Base-by-base conservation (phyloP, 75 land plant species). In the Isoetes taiwanensis region DNA sequence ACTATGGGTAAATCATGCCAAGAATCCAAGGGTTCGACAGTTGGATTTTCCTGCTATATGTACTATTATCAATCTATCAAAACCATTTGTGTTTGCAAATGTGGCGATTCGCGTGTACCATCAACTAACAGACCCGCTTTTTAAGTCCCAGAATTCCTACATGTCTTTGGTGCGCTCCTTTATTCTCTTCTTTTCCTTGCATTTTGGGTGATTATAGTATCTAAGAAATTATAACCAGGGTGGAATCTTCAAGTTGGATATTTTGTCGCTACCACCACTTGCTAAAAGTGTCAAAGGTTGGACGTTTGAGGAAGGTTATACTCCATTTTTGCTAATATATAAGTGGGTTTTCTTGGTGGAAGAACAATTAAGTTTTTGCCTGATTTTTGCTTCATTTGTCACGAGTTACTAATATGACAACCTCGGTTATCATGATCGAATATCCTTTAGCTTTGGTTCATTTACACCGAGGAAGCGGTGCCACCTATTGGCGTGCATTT, bases 111-210 rank as follows among this genome's bases (percentile, higher is more conserved):
- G 74, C 16, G 14, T 58, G 32, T 66, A 57, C 16, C 74, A 71
- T 40, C 68, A 65, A 50, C 21, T 59, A 14, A 48, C 52, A 21
- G 59, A 65, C 34, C 74, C 74, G 52, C 57, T 52, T 27, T 58
- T 41, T 20, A 34, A 38, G 8, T 59, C 74, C 21, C 28, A 52
- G 31, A 52, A 71, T 58, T 23, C 31, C 3, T 71, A 52, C 63
- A 59, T 58, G 53, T 41, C 74, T 11, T 35, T 71, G 68, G 74
- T 71, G n/a, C n/a, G n/a, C n/a, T n/a, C n/a, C n/a, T n/a, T n/a
- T n/a, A n/a, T n/a, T n/a, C n/a, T n/a, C n/a, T n/a, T n/a, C n/a
- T n/a, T n/a, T n/a, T n/a, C n/a, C n/a, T n/a, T n/a, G n/a, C n/a
- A n/a, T n/a, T n/a, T n/a, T n/a, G n/a, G n/a, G n/a, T n/a, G n/a